phyloP scores from a whole-genome alignment of 139 green algal species.

The Chlorella sp. region DNA sequence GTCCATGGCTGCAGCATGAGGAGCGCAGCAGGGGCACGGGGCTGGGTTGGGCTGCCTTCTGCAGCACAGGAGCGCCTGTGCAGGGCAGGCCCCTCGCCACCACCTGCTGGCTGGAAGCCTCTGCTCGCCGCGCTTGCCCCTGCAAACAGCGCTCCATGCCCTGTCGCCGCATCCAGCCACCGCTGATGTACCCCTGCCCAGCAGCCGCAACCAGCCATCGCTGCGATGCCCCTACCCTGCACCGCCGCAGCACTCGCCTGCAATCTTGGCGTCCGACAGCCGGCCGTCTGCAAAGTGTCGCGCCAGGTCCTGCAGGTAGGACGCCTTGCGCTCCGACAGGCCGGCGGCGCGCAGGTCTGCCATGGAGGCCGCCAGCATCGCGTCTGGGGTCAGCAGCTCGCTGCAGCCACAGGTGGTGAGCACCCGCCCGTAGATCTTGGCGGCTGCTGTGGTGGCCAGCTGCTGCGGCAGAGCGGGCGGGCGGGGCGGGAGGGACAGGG shows the following conservation, averaged over 20 bases:
- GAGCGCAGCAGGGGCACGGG: neutral
- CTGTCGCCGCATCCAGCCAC: too few species aligned
- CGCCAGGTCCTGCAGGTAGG: slow-evolving; percentile 56
- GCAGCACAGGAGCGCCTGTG: too few species aligned
- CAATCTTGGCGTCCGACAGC: slow-evolving; percentile 46
- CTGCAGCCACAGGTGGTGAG: slow-evolving; percentile 33
- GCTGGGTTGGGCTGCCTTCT: too few species aligned
- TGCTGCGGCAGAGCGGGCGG: slow-evolving; percentile 30
- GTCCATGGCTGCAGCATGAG: slow-evolving; percentile 30
- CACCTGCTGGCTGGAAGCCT: too few species aligned
- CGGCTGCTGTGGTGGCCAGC: slow-evolving; percentile 46
- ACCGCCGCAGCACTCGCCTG: slow-evolving; percentile 2
- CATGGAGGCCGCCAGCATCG: slow-evolving; percentile 3
- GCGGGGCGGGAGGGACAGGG: neutral
- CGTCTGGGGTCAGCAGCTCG: slow-evolving; percentile 6
- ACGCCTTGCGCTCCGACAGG: slow-evolving; percentile 37
- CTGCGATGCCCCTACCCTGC: too few species aligned
- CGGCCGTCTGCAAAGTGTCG: slow-evolving; percentile 42
- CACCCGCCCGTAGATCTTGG: slow-evolving; percentile 49
- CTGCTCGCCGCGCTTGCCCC: too few species aligned
- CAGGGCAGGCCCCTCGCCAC: too few species aligned
- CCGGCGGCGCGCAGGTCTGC: slow-evolving; percentile 32
- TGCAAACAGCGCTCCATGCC: too few species aligned
- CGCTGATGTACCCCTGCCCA: too few species aligned
- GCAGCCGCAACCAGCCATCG: too few species aligned